A percentile compares a stretch with the other conserved stretches of the same genome.
phyloP scores from a whole-genome alignment of 2,329 filamentous ascomycete genomes.

The Alternaria consortialis region DNA sequence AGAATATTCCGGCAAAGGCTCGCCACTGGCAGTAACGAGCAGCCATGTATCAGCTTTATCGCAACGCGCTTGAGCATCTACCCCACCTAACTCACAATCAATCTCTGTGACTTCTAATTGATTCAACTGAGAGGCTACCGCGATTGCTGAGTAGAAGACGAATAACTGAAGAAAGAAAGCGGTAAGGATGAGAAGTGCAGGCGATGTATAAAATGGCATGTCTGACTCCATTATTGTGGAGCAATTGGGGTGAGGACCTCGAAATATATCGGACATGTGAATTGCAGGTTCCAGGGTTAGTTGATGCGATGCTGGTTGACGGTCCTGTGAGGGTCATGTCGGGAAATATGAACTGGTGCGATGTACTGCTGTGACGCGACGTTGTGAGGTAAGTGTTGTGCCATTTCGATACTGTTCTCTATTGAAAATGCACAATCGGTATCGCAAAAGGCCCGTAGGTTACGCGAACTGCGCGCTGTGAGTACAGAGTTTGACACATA shows the following conservation, averaged over 20 bases:
- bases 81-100: neutral
- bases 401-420: neutral
- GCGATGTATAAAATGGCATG: neutral
- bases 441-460: neutral
- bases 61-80: neutral
- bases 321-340: neutral
- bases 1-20: neutral
- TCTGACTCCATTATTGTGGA: neutral
- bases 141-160: neutral
- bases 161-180: neutral
- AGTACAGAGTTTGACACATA: neutral
- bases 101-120: neutral
- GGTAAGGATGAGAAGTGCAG: neutral
- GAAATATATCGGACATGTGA: neutral
- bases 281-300: neutral
- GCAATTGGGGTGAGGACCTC: neutral
- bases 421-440: neutral
- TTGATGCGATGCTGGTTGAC: neutral
- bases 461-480: neutral
- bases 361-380: neutral
- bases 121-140: neutral
- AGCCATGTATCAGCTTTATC: neutral
- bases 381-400: slow-evolving; percentile 1
- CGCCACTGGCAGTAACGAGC: neutral
- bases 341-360: neutral